A percentile compares a stretch with the other conserved stretches of the same genome.
phyloP scores from a whole-genome alignment of 208 protist genomes.

The Leishmania lainsoni region DNA sequence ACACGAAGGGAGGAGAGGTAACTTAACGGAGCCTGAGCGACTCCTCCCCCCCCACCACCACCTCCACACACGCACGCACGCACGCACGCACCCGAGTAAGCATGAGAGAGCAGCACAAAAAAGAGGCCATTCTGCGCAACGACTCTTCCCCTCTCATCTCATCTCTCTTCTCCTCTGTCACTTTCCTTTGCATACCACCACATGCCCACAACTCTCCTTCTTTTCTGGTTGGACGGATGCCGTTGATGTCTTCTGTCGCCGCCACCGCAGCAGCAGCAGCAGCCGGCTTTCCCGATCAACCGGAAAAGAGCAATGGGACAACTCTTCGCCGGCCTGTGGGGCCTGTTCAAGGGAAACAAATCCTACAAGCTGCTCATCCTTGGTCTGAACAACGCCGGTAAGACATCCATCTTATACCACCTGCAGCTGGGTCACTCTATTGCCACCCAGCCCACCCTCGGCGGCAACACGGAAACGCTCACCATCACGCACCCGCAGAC shows the following conservation, averaged over 20 bases:
- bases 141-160: not conserved
- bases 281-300: not conserved
- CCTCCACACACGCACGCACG: no score
- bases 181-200: slow-evolving; percentile 1
- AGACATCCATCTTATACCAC: slow-evolving; percentile 98
- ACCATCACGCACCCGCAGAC: slow-evolving; percentile 96
- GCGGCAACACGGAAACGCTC: slow-evolving; percentile 96
- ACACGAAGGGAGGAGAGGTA: not conserved
- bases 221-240: not conserved
- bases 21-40: not conserved
- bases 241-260: not conserved
- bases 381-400: slow-evolving; percentile 97
- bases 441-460: slow-evolving; percentile 97
- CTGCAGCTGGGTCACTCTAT: slow-evolving; percentile 97
- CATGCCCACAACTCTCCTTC: not conserved
- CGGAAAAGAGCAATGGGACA: slow-evolving; percentile 50
- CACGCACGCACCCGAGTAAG: not conserved
- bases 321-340: slow-evolving; percentile 69
- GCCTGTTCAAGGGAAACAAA: slow-evolving; percentile 49
- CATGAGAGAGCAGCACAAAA: not conserved
- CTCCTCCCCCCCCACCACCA: not conserved
- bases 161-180: not conserved
- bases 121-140: no score
- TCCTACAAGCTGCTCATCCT: slow-evolving; percentile 94
- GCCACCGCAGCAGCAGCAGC: not conserved